Base-by-base conservation (phyloP, 805 yeast species). In the Teunomyces gatunensis region DNA sequence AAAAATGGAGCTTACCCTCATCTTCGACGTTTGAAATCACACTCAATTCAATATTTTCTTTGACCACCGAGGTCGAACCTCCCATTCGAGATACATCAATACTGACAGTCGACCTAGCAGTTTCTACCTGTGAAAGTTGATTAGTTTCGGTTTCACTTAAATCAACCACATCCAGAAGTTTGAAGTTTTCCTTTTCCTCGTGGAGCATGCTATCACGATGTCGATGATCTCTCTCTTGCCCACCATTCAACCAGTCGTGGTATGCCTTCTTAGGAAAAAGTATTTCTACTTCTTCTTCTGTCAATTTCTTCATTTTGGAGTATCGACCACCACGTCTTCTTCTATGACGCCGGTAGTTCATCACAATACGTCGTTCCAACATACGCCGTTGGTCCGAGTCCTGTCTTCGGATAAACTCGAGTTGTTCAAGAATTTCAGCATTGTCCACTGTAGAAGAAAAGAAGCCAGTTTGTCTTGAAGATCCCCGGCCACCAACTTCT, bases 231-330 rank as follows among this genome's bases (percentile, higher is more conserved):
- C 74, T 70, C 54, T 80, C 84, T 45, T 75, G 73, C 15, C 86
- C 88, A 29, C 84, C 84, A 49, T 76, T 70, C 27, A 81, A 61
- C 88, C 88, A 84, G 46, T 80, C 76, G 40, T 68, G 63, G 56
- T 83, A 84, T 1, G 83, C 73, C 49, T 79, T 75, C 18, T 68
- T 58, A 0, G 89, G 89, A 59, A 84, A 84, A 44, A 82, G 62
- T 21, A 71, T 70, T 37, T 83, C 81, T n/a, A 83, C 84, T 57
- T 84, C 83, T 25, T 71, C 76, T 46, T 71, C 78, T 1, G 83
- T 70, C 37, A 80, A 65, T 55, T 78, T 77, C 59, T 77, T 73
- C 73, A 78, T 80, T 40, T 73, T 71, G 34, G 72, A 58, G 43
- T 64, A 78, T 33, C 78, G 59, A 12, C 65, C 63, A 17, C 73